These are phyloP conservation scores for Carpinus fangiana DNA, from an alignment of 306 rosid species.

Conservation along the genomic window DNA sequence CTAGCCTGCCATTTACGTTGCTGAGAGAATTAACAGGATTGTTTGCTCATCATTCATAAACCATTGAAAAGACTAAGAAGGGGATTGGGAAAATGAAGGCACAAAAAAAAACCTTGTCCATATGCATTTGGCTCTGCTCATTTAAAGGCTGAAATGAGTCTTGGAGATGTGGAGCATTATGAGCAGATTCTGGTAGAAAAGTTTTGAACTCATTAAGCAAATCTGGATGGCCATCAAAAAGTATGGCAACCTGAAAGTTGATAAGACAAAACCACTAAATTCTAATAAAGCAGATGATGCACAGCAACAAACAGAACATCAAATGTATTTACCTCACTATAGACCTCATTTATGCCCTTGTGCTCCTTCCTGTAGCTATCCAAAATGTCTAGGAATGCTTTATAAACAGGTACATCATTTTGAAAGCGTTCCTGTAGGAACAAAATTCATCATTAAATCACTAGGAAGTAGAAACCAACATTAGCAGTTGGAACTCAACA, in stretches of 20 bases:
- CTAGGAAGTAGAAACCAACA: slow-evolving; percentile 13
- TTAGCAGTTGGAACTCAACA: slow-evolving; percentile 13
- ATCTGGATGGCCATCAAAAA: slow-evolving; percentile 76
- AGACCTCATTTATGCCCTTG: slow-evolving; percentile 86
- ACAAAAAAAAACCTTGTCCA: slow-evolving; percentile 50
- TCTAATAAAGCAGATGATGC: not conserved
- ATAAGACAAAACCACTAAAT: not conserved
- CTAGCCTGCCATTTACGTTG: slow-evolving; percentile 71
- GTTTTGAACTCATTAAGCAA: slow-evolving; percentile 86
- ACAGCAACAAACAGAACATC: not conserved
- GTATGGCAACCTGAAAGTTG: slow-evolving; percentile 65
- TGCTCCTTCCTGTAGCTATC: slow-evolving; percentile 96
- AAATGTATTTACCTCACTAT: slow-evolving; percentile 64
- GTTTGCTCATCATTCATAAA: slow-evolving; percentile 22
- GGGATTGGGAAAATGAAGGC: not conserved
- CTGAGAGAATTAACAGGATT: slow-evolving; percentile 37
- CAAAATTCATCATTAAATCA: slow-evolving; percentile 20
- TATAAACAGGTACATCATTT: slow-evolving; percentile 81
- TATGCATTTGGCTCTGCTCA: slow-evolving; percentile 63
- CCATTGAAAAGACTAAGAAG: slow-evolving; percentile 12
- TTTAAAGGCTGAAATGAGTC: slow-evolving; percentile 58
- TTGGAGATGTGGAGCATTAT: slow-evolving; percentile 50
- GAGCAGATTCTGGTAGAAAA: slow-evolving; percentile 83
- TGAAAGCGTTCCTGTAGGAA: slow-evolving; percentile 76
- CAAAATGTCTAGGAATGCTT: slow-evolving; percentile 91